A percentile compares a stretch with the other conserved stretches of the same genome.
phyloP scores from a whole-genome alignment of 192 early-diverging fungal species.

The Umbelopsis isabellina region DNA sequence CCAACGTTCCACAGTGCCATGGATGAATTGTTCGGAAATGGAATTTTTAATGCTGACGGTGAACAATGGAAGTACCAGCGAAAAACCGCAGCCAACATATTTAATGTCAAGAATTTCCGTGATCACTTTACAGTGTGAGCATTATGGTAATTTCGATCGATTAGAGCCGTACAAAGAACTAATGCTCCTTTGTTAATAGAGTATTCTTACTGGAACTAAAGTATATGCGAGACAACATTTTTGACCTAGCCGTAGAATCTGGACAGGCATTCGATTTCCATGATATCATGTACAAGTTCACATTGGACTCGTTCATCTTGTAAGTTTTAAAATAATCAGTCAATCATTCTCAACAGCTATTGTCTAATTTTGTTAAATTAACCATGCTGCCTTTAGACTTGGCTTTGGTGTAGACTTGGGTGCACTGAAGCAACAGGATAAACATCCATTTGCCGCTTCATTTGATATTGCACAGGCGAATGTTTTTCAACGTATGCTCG shows the following conservation, averaged over 20 bases:
- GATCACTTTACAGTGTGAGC: slow-evolving; percentile 41
- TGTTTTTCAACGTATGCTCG: slow-evolving; percentile 20
- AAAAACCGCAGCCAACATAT: slow-evolving; percentile 49
- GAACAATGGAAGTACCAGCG: slow-evolving; percentile 65
- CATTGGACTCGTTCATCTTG: slow-evolving; percentile 49
- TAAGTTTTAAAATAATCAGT: slow-evolving; percentile 13
- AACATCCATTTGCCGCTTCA: slow-evolving; percentile 45
- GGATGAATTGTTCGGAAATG: slow-evolving; percentile 62
- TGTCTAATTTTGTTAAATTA: not conserved
- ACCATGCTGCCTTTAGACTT: not conserved
- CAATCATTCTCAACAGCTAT: not conserved
- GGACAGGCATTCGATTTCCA: slow-evolving; percentile 45
- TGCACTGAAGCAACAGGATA: slow-evolving; percentile 38
- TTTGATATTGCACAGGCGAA: slow-evolving; percentile 52
- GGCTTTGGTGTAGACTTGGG: slow-evolving; percentile 50
- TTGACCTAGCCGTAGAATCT: slow-evolving; percentile 33
- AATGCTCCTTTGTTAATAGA: not conserved
- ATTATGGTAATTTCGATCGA: not conserved
- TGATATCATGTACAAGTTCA: slow-evolving; percentile 47
- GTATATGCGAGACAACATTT: slow-evolving; percentile 20
- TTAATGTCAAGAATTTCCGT: slow-evolving; percentile 44
- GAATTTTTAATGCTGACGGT: slow-evolving; percentile 77
- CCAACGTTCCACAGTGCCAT: slow-evolving; percentile 52
- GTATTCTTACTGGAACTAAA: slow-evolving; percentile 31
- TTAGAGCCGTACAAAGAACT: not conserved